Evolutionary conservation across 2,329 filamentous ascomycete species (phyloP).

Genomic region (Boeremia exigua): DNA sequence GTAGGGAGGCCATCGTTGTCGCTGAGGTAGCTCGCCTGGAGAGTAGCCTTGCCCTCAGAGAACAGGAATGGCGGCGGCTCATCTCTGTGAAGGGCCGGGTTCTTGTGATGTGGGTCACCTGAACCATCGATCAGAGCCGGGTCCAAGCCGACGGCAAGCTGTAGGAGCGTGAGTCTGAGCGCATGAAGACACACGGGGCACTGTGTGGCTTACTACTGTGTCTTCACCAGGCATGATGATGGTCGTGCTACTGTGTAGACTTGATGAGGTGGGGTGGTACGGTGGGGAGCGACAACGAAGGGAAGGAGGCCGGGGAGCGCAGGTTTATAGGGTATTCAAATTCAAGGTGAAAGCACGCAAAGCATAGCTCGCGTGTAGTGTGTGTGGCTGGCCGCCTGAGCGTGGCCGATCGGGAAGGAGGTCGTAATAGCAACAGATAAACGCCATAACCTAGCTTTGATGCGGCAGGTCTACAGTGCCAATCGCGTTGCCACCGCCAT

Average conservation of each 20-base stretch:
- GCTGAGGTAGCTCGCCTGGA: slow-evolving; percentile 39
- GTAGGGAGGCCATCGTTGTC: slow-evolving; percentile 39
- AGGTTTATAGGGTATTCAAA: slow-evolving; percentile 15
- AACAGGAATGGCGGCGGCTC: slow-evolving; percentile 38
- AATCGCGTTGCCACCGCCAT: slow-evolving; percentile 27
- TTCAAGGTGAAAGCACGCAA: slow-evolving; percentile 21
- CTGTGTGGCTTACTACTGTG: slow-evolving; percentile 28
- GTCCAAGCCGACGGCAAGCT: slow-evolving; percentile 41
- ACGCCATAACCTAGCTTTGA: slow-evolving; percentile 15
- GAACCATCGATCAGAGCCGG: slow-evolving; percentile 42
- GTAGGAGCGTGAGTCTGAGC: slow-evolving; percentile 19
- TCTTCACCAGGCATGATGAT: slow-evolving; percentile 36
- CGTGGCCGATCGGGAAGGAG: slow-evolving; percentile 23
- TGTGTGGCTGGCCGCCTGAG: slow-evolving; percentile 18
- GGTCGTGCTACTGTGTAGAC: slow-evolving; percentile 19
- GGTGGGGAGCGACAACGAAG: slow-evolving; percentile 21
- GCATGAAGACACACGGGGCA: neutral
- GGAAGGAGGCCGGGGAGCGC: slow-evolving; percentile 17
- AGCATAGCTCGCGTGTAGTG: slow-evolving; percentile 14
- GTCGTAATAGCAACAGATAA: slow-evolving; percentile 22
- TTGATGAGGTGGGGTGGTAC: slow-evolving; percentile 9
- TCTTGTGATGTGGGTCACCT: slow-evolving; percentile 44
- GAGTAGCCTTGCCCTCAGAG: slow-evolving; percentile 47
- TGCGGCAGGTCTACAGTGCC: slow-evolving; percentile 28
- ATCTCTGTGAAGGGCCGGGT: slow-evolving; percentile 32